Evolutionary conservation across 31 red algal species (phyloP).

Genomic region (Asparagopsis taxiformis): DNA sequence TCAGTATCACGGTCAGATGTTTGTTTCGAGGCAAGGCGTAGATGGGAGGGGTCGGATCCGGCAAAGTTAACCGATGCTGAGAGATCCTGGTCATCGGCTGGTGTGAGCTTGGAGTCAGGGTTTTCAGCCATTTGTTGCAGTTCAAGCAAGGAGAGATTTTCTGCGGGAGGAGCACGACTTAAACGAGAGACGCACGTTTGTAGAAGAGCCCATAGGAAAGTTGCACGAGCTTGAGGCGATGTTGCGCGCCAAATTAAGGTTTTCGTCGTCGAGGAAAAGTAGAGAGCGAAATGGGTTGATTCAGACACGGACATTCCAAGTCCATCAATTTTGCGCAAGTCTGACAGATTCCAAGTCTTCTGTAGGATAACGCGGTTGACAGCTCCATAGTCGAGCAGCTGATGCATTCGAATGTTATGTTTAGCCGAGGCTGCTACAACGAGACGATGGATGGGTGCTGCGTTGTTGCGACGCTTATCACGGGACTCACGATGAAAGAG

Average conservation of each 20-base stretch:
- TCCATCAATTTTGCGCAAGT: slow-evolving; percentile 75
- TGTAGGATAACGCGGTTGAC: slow-evolving; percentile 34
- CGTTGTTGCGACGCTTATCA: background rate
- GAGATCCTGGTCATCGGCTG: background rate
- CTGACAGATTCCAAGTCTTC: slow-evolving; percentile 45
- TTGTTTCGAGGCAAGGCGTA: slow-evolving; percentile 8
- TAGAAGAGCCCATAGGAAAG: slow-evolving; percentile 60
- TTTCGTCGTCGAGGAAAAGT: slow-evolving; percentile 25
- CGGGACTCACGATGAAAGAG: slow-evolving; percentile 58
- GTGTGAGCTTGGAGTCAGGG: background rate
- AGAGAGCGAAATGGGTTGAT: slow-evolving; percentile 34
- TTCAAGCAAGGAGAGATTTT: slow-evolving; percentile 51
- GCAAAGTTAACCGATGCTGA: slow-evolving; percentile 13
- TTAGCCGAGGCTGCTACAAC: slow-evolving; percentile 41
- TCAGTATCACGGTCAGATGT: background rate
- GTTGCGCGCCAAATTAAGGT: slow-evolving; percentile 30
- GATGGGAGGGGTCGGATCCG: background rate
- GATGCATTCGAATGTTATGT: slow-evolving; percentile 45
- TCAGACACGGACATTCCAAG: slow-evolving; percentile 40
- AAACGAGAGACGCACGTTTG: slow-evolving; percentile 49
- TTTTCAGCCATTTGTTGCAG: slow-evolving; percentile 45
- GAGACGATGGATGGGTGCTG: slow-evolving; percentile 32
- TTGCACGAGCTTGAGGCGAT: slow-evolving; percentile 37
- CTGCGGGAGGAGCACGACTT: slow-evolving; percentile 59
- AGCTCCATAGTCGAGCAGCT: slow-evolving; percentile 50